Evolutionary conservation across 495 filamentous ascomycete species (phyloP).

Genomic region (Cercophora scortea): DNA sequence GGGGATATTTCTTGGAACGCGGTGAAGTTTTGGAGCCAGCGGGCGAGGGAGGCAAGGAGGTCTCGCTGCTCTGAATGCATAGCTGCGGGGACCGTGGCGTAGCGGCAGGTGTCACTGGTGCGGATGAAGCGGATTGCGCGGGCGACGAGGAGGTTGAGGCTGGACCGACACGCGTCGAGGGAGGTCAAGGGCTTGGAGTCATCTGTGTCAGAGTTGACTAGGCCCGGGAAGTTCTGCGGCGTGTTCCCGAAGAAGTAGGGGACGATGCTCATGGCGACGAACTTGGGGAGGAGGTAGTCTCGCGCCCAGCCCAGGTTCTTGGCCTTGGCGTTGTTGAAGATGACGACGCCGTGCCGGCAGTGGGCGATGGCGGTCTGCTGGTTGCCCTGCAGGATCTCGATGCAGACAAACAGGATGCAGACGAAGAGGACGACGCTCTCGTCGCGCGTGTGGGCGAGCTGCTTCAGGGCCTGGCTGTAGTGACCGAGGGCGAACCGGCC

Average conservation of each 20-base stretch:
- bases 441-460: conserved; percentile 19
- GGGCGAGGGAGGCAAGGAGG: conserved; percentile 4
- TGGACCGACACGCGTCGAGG: conserved; percentile 13
- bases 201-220: conserved; percentile 2
- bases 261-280: conserved; percentile 23
- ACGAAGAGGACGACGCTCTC: conserved; percentile 37
- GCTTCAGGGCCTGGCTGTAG: conserved; percentile 27
- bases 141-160: conserved; percentile 21
- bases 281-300: conserved; percentile 25
- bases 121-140: conserved; percentile 19
- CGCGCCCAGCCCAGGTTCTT: conserved; percentile 16
- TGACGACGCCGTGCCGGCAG: conserved; percentile 30
- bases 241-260: conserved; percentile 28
- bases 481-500: conserved; percentile 21
- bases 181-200: conserved; percentile 1
- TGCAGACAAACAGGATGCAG: conserved; percentile 50
- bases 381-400: conserved; percentile 44
- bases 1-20: conserved; percentile 7
- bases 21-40: conserved; percentile 18
- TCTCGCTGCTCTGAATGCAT: neutral
- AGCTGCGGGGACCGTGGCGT: neutral
- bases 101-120: conserved; percentile 13
- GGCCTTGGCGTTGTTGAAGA: conserved; percentile 14
- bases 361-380: conserved; percentile 30
- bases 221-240: conserved; percentile 15